Evolutionary conservation across 176 grass and related monocot genomes (phyloP), one percentile per base, ranked within the genome.

Genomic region (Tillandsia leiboldiana): DNA sequence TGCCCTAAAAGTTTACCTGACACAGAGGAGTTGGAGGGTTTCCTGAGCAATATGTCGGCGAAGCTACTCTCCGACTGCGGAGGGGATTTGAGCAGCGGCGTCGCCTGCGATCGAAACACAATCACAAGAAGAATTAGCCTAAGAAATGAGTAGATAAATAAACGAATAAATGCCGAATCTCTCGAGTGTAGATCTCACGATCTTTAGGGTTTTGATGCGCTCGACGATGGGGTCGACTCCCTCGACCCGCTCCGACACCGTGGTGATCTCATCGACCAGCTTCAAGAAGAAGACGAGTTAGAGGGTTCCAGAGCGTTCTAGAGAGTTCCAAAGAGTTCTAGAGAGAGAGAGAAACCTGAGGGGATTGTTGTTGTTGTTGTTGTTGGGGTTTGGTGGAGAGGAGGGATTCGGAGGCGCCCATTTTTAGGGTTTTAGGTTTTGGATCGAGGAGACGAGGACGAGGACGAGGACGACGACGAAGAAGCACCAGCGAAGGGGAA

Each of bases 221-320:
- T 77, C 65, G 64, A 69, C 8, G 18, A 77, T 28, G 29, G 75
- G 75, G 51, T 69, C 51, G 53, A 77, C 65, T 33, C 65, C 75
- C 51, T 62, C 75, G 52, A 50, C 17, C 65, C 53, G 68, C 53
- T 69, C 66, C 17, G 66, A 77, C 22, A 77, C 75, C 2, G 53
- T 69, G 75, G 75, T 77, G 53, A 77, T 77, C 66, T 77, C 75
- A 50, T 77, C 75, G 75, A 69, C 59, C 20, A 42, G 64, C 74
- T 77, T 26, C 22, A 12, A n/a, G 15, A n/a, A 9, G 61, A 29
- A 26, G 18, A 64, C 1, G 54, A 64, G n/a, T 50, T 7, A 8
- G 9, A 27, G 24, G 66, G 51, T 18, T 4, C 48, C 2, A 24
- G 1, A 23, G 24, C 26, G 8, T 50, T 63, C n/a, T 59, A 17